phyloP scores from a whole-genome alignment of 2,329 filamentous ascomycete genomes.

The Bipolaris victoriae region DNA sequence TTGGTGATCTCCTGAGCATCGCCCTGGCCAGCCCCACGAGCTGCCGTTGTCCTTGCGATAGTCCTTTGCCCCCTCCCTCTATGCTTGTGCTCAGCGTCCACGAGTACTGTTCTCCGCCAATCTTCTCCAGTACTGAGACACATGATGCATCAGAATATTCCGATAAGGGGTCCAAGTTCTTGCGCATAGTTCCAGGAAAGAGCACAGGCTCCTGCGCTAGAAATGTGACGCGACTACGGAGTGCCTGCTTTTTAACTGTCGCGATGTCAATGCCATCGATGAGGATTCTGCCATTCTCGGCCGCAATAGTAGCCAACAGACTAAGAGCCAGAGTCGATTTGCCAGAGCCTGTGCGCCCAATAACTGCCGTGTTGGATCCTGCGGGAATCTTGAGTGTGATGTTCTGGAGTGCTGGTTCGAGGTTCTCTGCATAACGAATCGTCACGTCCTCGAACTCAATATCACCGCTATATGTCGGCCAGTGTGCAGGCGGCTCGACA shows the following conservation, averaged over 20 bases:
- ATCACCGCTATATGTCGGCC: slow-evolving; percentile 75
- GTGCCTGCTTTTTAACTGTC: slow-evolving; percentile 63
- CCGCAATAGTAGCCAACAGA: slow-evolving; percentile 61
- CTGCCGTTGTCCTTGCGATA: slow-evolving; percentile 70
- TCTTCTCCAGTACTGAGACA: slow-evolving; percentile 58
- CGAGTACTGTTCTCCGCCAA: slow-evolving; percentile 58
- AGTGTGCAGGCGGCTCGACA: slow-evolving; percentile 72
- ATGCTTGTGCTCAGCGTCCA: slow-evolving; percentile 64
- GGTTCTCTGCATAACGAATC: slow-evolving; percentile 77
- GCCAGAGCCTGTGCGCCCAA: slow-evolving; percentile 77
- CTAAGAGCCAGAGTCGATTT: slow-evolving; percentile 77
- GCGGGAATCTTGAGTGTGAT: slow-evolving; percentile 77
- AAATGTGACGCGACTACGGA: slow-evolving; percentile 69
- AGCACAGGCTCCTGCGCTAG: slow-evolving; percentile 71
- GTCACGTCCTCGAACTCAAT: slow-evolving; percentile 79
- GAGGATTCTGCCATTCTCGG: slow-evolving; percentile 61
- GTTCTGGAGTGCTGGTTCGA: slow-evolving; percentile 73
- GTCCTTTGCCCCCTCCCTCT: slow-evolving; percentile 66
- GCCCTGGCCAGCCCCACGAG: slow-evolving; percentile 69
- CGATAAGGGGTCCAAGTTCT: slow-evolving; percentile 67
- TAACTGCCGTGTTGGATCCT: slow-evolving; percentile 77
- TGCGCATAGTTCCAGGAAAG: slow-evolving; percentile 66
- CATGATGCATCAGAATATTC: slow-evolving; percentile 64
- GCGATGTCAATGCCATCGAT: slow-evolving; percentile 68
- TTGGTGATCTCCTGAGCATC: slow-evolving; percentile 64